Evolutionary conservation across 345 rosid genomes (phyloP).

Genomic region (Populus tremula): DNA sequence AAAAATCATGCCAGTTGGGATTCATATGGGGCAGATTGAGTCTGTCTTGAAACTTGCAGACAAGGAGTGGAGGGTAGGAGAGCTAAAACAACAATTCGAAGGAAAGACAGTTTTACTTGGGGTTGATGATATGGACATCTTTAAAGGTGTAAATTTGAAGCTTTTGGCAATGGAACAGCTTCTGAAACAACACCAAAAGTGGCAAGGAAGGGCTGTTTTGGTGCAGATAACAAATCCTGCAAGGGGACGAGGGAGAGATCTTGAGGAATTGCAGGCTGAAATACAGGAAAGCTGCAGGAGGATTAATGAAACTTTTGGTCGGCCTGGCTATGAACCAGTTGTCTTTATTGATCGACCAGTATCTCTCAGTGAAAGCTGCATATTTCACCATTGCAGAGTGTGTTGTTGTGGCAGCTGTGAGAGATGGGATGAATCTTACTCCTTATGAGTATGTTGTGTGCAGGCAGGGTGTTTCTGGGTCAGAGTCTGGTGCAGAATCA

Average conservation of each 20-base stretch:
- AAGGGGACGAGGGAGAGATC: constrained; percentile 65
- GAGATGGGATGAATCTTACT: constrained; percentile 82
- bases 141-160: constrained; percentile 73
- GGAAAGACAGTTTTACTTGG: constrained; percentile 71
- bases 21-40: constrained; percentile 75
- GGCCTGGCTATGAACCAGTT: constrained; percentile 61
- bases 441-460: constrained; percentile 72
- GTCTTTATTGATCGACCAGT: constrained; percentile 61
- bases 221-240: constrained; percentile 74
- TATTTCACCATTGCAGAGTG: constrained; percentile 68
- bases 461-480: constrained; percentile 54
- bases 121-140: constrained; percentile 81
- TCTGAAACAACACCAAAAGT: constrained; percentile 66
- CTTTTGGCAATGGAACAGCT: constrained; percentile 72
- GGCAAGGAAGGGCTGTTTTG: constrained; percentile 67
- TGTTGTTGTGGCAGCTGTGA: constrained; percentile 71
- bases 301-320: constrained; percentile 59
- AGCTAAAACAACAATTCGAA: constrained; percentile 65
- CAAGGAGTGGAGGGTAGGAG: constrained; percentile 65
- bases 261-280: constrained; percentile 61
- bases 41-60: constrained; percentile 62
- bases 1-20: constrained; percentile 81
- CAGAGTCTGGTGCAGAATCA: constrained; percentile 33
- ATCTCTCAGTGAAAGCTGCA: constrained; percentile 62
- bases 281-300: constrained; percentile 58